Percentiles rank a stretch among this genome's conserved stretches.
Conservation (phyloP, 352 stramenopile genomes). For the Pythium phragmitis region DNA sequence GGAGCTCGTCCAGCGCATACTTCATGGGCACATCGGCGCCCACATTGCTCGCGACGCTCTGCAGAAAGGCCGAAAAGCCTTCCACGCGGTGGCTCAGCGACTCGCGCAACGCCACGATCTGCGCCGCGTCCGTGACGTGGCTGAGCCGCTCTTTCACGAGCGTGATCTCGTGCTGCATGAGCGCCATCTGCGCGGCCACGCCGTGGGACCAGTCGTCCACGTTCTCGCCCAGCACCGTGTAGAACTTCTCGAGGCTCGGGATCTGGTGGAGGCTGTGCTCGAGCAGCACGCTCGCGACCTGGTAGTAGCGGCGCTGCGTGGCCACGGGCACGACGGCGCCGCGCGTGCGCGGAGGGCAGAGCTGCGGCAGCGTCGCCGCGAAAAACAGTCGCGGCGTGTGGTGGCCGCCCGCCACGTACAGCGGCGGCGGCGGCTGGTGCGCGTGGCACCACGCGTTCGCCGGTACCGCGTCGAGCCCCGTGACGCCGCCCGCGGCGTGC, state of each 20-base stretch:
- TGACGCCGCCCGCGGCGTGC: neutral
- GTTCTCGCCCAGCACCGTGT: constrained; percentile 70
- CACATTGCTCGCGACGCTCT: constrained; percentile 68
- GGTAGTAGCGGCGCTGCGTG: constrained; percentile 56
- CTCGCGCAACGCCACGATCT: constrained; percentile 58
- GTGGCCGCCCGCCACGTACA: constrained; percentile 42
- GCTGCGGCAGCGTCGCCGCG: constrained; percentile 36
- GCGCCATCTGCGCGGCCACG: constrained; percentile 63
- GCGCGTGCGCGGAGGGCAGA: constrained; percentile 37
- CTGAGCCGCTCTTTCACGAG: constrained; percentile 51
- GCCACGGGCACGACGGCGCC: constrained; percentile 28
- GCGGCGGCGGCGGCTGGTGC: constrained; percentile 10
- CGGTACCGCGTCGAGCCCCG: constrained; percentile 30
- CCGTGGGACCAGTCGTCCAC: constrained; percentile 67
- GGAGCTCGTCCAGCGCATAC: constrained; percentile 73
- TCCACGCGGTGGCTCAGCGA: constrained; percentile 59
- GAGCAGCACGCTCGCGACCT: constrained; percentile 78
- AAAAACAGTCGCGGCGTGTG: constrained; percentile 58
- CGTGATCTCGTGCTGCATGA: constrained; percentile 60
- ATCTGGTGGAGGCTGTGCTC: constrained; percentile 85
- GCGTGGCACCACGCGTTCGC: constrained; percentile 22
- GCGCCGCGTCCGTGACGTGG: constrained; percentile 48
- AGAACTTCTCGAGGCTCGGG: constrained; percentile 77
- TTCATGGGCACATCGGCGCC: constrained; percentile 73
- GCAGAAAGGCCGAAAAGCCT: constrained; percentile 65